Conservation (phyloP, 345 rosid species). For the Eucalyptus melliodora region DNA sequence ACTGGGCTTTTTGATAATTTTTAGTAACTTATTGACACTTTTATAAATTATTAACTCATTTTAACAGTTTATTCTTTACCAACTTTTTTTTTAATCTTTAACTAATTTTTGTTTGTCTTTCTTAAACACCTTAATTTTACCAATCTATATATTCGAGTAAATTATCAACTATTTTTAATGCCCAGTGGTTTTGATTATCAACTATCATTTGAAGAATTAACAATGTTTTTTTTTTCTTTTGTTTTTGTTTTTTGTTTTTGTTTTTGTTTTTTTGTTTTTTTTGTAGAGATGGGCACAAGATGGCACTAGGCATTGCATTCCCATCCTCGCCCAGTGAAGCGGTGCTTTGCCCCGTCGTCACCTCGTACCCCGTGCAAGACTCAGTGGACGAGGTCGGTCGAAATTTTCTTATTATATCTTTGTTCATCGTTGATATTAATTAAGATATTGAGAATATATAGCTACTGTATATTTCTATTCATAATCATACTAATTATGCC, state of each 20-base stretch:
- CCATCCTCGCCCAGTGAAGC: not conserved
- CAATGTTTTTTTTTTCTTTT: not conserved
- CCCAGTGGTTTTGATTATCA: not conserved
- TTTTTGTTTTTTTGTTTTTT: not conserved
- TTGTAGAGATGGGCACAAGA: not conserved
- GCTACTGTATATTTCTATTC: not conserved
- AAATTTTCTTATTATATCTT: not conserved
- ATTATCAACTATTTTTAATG: not conserved
- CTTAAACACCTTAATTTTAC: not conserved
- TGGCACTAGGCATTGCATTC: not conserved
- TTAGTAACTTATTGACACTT: not conserved
- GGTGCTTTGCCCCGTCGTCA: not conserved
- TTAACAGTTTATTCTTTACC: not conserved
- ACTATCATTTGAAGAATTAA: not conserved
- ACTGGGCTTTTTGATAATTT: not conserved
- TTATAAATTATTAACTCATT: not conserved
- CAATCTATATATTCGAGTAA: not conserved
- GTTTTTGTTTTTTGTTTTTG: not conserved
- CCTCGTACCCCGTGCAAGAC: not conserved
- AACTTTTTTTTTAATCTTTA: not conserved
- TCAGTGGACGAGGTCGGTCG: not conserved
- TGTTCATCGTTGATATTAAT: not conserved
- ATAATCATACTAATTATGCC: not conserved
- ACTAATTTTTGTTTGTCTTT: not conserved
- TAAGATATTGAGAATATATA: not conserved